These are phyloP conservation scores for Zalerion maritima DNA, from an alignment of 495 filamentous ascomycete species.

Conservation along the genomic window DNA sequence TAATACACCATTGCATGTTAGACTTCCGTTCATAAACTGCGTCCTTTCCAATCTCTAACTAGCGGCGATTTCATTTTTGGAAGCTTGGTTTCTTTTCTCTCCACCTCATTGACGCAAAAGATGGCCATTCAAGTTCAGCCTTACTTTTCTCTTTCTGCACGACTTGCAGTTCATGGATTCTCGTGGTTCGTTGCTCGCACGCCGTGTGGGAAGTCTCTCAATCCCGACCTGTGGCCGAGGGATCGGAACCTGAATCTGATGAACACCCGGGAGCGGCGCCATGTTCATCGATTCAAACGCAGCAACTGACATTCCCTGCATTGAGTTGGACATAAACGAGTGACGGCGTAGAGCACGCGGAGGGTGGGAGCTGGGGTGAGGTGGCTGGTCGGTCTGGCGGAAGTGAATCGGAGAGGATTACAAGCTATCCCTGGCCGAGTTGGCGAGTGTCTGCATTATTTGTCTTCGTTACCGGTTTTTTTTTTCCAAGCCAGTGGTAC, in stretches of 20 bases:
- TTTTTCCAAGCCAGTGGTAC: too few species aligned
- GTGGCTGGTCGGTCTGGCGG: too few species aligned
- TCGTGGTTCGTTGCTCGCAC: constrained; percentile 58
- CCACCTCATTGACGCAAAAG: constrained; percentile 1
- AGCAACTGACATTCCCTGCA: constrained; percentile 13
- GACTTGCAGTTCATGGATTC: constrained; percentile 93
- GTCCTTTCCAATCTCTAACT: too few species aligned
- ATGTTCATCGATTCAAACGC: constrained; percentile 14
- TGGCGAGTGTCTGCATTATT: too few species aligned
- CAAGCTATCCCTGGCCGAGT: too few species aligned
- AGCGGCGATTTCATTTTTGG: constrained; percentile 1
- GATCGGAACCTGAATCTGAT: constrained; percentile 37
- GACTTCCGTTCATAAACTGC: too few species aligned
- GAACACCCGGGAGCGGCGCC: constrained; percentile 15
- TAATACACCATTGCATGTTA: too few species aligned
- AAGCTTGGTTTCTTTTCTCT: constrained; percentile 3
- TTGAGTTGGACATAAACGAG: too few species aligned
- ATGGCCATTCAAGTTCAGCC: constrained; percentile 7
- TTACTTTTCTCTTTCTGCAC: constrained; percentile 75
- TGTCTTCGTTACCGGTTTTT: too few species aligned
- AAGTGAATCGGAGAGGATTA: too few species aligned
- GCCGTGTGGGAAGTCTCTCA: constrained; percentile 61
- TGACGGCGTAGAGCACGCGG: too few species aligned
- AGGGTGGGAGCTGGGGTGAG: too few species aligned
- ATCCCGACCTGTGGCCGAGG: constrained; percentile 73